These are phyloP conservation scores for Xylaria sp. DNA, from an alignment of 2,329 filamentous ascomycete genomes.

Conservation along the genomic window DNA sequence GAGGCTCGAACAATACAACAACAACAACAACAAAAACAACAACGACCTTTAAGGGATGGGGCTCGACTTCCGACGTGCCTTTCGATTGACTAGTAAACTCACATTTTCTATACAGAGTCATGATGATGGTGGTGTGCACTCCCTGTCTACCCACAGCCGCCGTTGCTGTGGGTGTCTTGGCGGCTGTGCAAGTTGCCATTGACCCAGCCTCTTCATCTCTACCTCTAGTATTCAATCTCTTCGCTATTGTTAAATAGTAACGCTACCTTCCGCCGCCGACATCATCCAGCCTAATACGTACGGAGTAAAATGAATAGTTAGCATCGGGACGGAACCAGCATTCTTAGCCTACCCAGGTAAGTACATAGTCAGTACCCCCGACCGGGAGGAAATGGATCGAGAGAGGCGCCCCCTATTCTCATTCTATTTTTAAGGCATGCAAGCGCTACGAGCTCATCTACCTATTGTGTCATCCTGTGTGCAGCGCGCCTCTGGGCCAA, in stretches of 20 bases:
- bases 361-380: neutral
- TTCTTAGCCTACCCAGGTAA: neutral
- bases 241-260: neutral
- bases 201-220: neutral
- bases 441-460: conserved; percentile 11
- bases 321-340: neutral
- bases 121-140: neutral
- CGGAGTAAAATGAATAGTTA: no score
- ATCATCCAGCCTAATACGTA: no score
- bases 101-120: neutral
- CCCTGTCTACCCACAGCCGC: neutral
- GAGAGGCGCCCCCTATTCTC: conserved; percentile 23
- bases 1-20: neutral
- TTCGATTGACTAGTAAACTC: neutral
- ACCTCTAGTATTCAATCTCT: neutral
- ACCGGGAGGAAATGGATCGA: neutral
- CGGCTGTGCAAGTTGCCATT: neutral
- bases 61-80: neutral
- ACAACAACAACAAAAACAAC: no score
- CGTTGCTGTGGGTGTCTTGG: neutral
- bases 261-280: no score
- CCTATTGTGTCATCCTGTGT: conserved; percentile 28
- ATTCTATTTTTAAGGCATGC: conserved; percentile 27
- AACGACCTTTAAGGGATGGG: no score
- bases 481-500: conserved; percentile 23